Percentiles rank a stretch among this genome's conserved stretches.
These are phyloP conservation scores for Erodium texanum DNA, from an alignment of 441 rosid genomes.

Conservation along the genomic window DNA sequence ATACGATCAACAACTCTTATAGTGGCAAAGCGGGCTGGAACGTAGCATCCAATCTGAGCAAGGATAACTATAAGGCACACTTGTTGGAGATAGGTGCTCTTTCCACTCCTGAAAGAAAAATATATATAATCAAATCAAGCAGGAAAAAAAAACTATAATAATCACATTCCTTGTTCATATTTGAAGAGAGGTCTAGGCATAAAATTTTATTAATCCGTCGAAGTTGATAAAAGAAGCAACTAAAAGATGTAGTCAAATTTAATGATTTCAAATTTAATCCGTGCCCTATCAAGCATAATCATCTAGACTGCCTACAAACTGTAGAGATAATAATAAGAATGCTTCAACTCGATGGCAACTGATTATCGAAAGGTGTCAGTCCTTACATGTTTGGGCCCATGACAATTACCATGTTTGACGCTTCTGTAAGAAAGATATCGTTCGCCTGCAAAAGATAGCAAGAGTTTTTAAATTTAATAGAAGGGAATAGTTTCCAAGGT, in stretches of 20 bases:
- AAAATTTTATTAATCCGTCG: too few relatives aligned
- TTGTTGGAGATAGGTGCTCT: constrained; percentile 99
- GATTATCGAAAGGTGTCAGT: constrained; percentile 12
- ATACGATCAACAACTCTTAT: constrained; percentile 83
- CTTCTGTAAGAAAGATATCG: constrained; percentile 86
- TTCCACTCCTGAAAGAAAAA: constrained; percentile 73
- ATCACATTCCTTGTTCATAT: background rate
- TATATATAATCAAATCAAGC: constrained; percentile 1
- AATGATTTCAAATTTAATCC: too few relatives aligned
- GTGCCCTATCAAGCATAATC: too few relatives aligned
- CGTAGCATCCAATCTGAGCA: constrained; percentile 95
- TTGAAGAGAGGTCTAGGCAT: too few relatives aligned
- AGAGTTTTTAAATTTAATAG: constrained; percentile 10
- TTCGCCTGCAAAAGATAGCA: constrained; percentile 60
- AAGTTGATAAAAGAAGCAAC: too few relatives aligned
- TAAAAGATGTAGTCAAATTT: too few relatives aligned
- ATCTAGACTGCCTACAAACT: too few relatives aligned
- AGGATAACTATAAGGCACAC: constrained; percentile 86
- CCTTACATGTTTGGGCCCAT: constrained; percentile 96
- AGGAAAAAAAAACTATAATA: background rate
- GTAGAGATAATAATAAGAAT: too few relatives aligned
- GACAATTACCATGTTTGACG: constrained; percentile 84
- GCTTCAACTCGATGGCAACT: too few relatives aligned
- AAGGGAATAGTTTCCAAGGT: constrained; percentile 5
- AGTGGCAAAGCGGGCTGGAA: constrained; percentile 84